These are phyloP conservation scores for Phoenix dactylifera DNA, from an alignment of 176 grass and related monocot species.

Conservation along the genomic window DNA sequence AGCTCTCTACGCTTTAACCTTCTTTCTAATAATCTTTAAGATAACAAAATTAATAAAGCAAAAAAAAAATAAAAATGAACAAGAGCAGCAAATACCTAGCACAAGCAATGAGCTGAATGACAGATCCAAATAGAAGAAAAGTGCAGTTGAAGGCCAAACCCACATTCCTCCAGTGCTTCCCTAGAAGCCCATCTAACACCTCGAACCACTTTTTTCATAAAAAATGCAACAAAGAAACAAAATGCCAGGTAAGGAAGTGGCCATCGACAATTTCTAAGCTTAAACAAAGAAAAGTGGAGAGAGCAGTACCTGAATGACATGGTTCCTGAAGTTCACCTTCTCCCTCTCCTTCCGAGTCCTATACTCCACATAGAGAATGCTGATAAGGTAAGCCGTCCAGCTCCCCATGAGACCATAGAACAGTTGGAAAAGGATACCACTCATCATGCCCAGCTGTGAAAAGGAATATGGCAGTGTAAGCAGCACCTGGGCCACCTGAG, in stretches of 20 bases:
- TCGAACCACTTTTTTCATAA: slow-evolving; percentile 68
- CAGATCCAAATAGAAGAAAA: slow-evolving; percentile 96
- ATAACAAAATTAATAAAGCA: neutral
- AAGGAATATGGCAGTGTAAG: slow-evolving; percentile 96
- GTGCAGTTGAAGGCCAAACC: slow-evolving; percentile 98
- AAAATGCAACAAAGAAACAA: neutral
- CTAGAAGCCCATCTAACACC: slow-evolving; percentile 91
- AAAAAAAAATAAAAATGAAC: neutral
- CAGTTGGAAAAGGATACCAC: slow-evolving; percentile 91
- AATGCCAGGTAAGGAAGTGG: no score
- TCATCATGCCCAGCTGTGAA: slow-evolving; percentile 93
- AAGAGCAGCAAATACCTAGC: slow-evolving; percentile 51
- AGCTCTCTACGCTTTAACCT: no score
- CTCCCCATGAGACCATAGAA: slow-evolving; percentile 90
- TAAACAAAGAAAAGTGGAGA: neutral
- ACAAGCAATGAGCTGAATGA: slow-evolving; percentile 98
- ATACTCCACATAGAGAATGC: slow-evolving; percentile 93
- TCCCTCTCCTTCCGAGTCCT: slow-evolving; percentile 90
- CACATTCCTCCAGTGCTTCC: slow-evolving; percentile 91
- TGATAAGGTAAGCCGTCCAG: slow-evolving; percentile 99
- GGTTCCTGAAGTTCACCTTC: slow-evolving; percentile 93
- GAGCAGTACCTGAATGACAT: slow-evolving; percentile 79
- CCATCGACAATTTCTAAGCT: neutral
- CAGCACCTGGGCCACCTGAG: slow-evolving; percentile 95
- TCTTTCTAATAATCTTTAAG: no score